Percentiles rank a stretch among this genome's conserved stretches.
Evolutionary conservation across 495 filamentous ascomycete genomes (phyloP).

Genomic region (Polyplosphaeria fusca): DNA sequence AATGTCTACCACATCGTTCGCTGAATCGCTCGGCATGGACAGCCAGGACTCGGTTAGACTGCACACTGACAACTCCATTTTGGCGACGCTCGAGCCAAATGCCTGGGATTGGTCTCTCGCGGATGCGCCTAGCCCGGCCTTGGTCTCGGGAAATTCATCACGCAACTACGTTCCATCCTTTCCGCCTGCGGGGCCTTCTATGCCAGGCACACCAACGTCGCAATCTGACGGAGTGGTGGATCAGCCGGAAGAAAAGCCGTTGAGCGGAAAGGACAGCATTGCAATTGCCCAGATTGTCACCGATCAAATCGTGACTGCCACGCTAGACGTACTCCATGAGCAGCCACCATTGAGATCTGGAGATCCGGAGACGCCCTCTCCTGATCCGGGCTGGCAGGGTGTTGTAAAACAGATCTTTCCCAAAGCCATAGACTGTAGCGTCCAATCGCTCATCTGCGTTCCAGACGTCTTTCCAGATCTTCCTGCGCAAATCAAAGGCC

Average conservation of each 20-base stretch:
- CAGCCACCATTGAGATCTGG: neutral
- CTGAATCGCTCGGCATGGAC: conserved; percentile 21
- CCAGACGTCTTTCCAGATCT: conserved; percentile 29
- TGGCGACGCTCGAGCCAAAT: conserved; percentile 27
- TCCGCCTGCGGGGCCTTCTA: conserved; percentile 51
- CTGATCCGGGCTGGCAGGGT: conserved; percentile 1
- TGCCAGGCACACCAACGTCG: conserved; percentile 45
- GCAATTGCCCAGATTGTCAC: conserved; percentile 60
- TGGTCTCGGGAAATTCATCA: neutral
- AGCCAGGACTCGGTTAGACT: conserved; percentile 3
- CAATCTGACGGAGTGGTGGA: conserved; percentile 21
- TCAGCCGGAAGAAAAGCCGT: conserved; percentile 16
- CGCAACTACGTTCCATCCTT: conserved; percentile 17
- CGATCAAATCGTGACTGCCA: conserved; percentile 52
- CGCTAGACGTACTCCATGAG: conserved; percentile 26
- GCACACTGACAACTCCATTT: conserved; percentile 20
- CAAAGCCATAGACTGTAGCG: conserved; percentile 21
- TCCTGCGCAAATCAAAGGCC: conserved; percentile 21
- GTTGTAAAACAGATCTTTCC: conserved; percentile 23
- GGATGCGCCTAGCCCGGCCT: conserved; percentile 11
- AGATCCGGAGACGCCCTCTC: neutral
- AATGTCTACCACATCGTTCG: conserved; percentile 25
- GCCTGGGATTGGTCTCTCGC: conserved; percentile 34
- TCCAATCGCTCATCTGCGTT: conserved; percentile 11
- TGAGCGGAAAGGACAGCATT: conserved; percentile 48